Evolutionary conservation across 2,329 filamentous ascomycete species (phyloP).

Genomic region (Xylariaceae sp.): DNA sequence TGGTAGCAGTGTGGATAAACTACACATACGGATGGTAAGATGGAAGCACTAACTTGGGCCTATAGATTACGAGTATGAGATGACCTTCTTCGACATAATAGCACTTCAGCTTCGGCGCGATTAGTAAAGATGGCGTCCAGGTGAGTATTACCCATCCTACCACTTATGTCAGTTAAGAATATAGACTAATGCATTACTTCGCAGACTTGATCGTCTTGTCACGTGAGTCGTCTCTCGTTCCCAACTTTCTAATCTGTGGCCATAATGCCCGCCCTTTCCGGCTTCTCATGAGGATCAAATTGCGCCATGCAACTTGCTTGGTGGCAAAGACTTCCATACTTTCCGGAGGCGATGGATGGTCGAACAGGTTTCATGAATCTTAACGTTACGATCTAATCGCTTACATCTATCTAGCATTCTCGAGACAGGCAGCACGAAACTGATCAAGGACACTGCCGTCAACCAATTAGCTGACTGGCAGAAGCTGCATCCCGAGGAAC

Average conservation of each 20-base stretch:
- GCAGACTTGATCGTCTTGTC: constrained; percentile 80
- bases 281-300: neutral
- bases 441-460: constrained; percentile 96
- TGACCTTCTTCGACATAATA: constrained; percentile 29
- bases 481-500: constrained; percentile 94
- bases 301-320: neutral
- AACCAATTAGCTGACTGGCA: constrained; percentile 97
- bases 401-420: constrained; percentile 66
- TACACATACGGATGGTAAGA: neutral
- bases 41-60: constrained; percentile 9
- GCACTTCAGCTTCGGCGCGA: constrained; percentile 36
- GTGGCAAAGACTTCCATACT: neutral
- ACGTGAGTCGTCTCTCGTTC: constrained; percentile 64
- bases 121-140: constrained; percentile 60
- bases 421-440: constrained; percentile 93
- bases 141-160: constrained; percentile 38
- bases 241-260: constrained; percentile 1
- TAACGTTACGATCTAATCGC: neutral
- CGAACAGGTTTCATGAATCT: neutral
- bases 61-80: constrained; percentile 31
- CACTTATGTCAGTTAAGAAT: neutral
- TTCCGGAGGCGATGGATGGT: neutral
- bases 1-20: constrained; percentile 1
- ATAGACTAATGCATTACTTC: constrained; percentile 37
- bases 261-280: neutral